These are phyloP conservation scores for Carpinus fangiana DNA, from an alignment of 306 rosid genomes.

Conservation along the genomic window DNA sequence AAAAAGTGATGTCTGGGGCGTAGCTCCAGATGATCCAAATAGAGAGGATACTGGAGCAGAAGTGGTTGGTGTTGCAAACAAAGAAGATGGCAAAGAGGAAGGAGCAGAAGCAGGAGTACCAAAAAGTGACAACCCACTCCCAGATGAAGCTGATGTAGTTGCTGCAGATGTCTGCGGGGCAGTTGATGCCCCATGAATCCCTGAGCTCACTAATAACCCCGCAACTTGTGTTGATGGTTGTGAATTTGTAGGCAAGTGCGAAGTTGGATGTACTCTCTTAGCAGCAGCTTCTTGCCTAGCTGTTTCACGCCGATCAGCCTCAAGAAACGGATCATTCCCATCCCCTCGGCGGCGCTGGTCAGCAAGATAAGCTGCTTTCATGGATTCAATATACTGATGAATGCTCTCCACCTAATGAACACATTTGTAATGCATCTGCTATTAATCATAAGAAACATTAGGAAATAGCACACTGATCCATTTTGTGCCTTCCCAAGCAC, in stretches of 20 bases:
- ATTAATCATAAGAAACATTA: conserved; percentile 22
- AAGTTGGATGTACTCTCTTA: conserved; percentile 87
- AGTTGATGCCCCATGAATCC: conserved; percentile 50
- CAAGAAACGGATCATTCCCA: conserved; percentile 85
- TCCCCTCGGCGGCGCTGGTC: conserved; percentile 86
- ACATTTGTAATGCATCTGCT: conserved; percentile 23
- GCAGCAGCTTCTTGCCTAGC: conserved; percentile 96
- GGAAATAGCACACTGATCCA: conserved; percentile 14
- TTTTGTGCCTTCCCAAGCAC: conserved; percentile 6
- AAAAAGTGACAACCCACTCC: conserved; percentile 77
- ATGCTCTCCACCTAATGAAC: conserved; percentile 81
- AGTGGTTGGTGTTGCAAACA: conserved; percentile 74
- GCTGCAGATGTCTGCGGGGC: conserved; percentile 55
- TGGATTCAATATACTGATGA: conserved; percentile 91
- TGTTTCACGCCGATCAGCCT: conserved; percentile 96
- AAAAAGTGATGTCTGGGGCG: conserved; percentile 61
- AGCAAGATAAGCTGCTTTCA: conserved; percentile 84
- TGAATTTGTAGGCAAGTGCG: conserved; percentile 73
- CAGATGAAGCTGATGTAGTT: conserved; percentile 56
- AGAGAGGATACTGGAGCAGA: conserved; percentile 61
- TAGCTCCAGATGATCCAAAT: conserved; percentile 60
- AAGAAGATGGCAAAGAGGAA: conserved; percentile 54
- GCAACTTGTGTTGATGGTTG: conserved; percentile 90
- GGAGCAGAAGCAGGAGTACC: conserved; percentile 71
- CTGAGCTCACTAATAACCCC: conserved; percentile 75